phyloP scores from a whole-genome alignment of 2,329 filamentous ascomycete species.

The Penicillium paneum region DNA sequence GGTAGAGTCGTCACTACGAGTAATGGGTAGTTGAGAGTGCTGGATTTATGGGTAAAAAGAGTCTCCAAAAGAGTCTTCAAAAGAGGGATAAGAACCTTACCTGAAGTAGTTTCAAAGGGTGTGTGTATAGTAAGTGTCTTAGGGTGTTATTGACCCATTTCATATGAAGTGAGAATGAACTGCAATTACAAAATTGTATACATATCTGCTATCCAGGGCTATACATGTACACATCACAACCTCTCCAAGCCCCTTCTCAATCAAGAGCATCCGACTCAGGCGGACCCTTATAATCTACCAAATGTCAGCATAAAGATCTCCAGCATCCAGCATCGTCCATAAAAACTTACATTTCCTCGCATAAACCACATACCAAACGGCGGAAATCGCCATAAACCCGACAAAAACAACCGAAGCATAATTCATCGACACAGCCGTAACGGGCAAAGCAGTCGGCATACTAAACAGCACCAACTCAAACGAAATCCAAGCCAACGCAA shows the following conservation, averaged over 20 bases:
- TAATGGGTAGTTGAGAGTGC: too few relatives aligned
- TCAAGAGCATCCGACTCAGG: conserved; percentile 28
- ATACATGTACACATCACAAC: not conserved
- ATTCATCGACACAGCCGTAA: conserved; percentile 54
- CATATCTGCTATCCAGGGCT: not conserved
- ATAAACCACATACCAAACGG: conserved; percentile 51
- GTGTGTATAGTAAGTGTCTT: too few relatives aligned
- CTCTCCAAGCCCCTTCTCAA: not conserved
- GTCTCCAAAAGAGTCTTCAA: too few relatives aligned
- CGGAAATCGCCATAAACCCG: conserved; percentile 52
- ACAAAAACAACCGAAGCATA: conserved; percentile 59
- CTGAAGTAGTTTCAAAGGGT: too few relatives aligned
- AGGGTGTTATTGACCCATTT: too few relatives aligned
- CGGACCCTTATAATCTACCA: conserved; percentile 33
- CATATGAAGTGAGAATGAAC: not conserved
- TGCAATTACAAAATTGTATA: not conserved
- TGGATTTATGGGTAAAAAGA: too few relatives aligned
- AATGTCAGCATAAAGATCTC: not conserved
- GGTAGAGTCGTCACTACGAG: too few relatives aligned
- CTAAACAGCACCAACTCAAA: conserved; percentile 56
- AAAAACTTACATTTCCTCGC: conserved; percentile 48
- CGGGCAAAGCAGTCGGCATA: conserved; percentile 53
- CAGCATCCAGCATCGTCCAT: not conserved
- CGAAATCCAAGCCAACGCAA: conserved; percentile 51
- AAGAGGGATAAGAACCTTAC: too few relatives aligned